Evolutionary conservation across 208 protist species (phyloP).

Genomic region (Balamuthia mandrillaris): DNA sequence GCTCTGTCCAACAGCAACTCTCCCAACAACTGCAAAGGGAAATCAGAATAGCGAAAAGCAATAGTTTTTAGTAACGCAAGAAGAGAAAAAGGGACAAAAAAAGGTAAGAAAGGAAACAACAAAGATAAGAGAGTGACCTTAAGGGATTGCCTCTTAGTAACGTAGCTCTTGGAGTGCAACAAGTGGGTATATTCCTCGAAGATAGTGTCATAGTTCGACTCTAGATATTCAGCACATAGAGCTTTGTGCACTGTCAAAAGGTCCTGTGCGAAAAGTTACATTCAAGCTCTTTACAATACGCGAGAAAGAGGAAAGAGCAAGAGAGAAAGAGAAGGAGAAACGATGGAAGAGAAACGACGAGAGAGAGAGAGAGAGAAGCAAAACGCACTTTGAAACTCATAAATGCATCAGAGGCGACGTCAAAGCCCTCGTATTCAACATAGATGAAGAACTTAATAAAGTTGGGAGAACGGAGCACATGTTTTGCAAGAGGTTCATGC

Average conservation of each 20-base stretch:
- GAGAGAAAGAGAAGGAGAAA: background rate
- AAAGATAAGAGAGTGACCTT: constrained; percentile 50
- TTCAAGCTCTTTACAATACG: background rate
- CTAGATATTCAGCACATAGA: constrained; percentile 72
- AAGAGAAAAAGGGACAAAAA: background rate
- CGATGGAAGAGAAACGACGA: background rate
- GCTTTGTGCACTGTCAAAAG: constrained; percentile 78
- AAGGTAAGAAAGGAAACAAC: background rate
- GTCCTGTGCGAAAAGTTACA: constrained; percentile 53
- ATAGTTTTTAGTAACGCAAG: background rate
- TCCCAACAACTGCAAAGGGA: constrained; percentile 70
- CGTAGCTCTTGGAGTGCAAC: constrained; percentile 80
- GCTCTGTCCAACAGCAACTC: constrained; percentile 81
- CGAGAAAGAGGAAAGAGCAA: background rate
- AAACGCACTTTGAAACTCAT: constrained; percentile 76
- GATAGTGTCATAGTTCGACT: constrained; percentile 75
- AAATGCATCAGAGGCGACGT: constrained; percentile 83
- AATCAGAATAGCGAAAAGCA: background rate
- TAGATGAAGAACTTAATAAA: constrained; percentile 74
- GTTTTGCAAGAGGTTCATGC: background rate
- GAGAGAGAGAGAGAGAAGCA: background rate
- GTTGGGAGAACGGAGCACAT: background rate
- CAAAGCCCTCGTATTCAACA: constrained; percentile 78
- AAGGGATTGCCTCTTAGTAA: constrained; percentile 78
- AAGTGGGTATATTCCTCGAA: constrained; percentile 70